Evolutionary conservation across 495 filamentous ascomycete species (phyloP), one percentile per base, ranked within the genome.

Genomic region (Melanomma pulvis-pyrius): DNA sequence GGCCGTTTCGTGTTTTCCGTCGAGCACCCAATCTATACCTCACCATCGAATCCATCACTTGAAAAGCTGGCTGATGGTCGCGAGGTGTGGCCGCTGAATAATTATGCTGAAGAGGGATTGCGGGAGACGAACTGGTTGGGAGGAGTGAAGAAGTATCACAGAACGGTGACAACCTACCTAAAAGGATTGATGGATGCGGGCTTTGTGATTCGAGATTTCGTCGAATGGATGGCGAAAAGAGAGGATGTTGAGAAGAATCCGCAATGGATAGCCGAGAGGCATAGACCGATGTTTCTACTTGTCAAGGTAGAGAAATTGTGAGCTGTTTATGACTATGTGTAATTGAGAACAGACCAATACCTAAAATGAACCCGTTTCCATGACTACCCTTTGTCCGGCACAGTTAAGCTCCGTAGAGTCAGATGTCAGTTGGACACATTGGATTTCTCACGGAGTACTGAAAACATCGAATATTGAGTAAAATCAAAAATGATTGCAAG

Each of bases 1-100:
- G 55, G 55, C 5, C 39, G 39, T 44, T 59, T 59, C 25, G 55
- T 47, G n/a, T 59, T 59, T 29, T 59, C 55, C 1, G 25, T 59
- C 17, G 55, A 44, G 25, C 55, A 59, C 26, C 55, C 55, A n/a
- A 59, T 59, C 22, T 59, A 24, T 26, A 59, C 55, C 5, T 2
- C 55, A 29, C 39, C 55, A 6, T 56, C 53, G 9, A 36, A 56
- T n/a, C 13, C 53, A 19, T 21, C 8, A 21, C 30, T 39, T 17
- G 30, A 32, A 28, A 56, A 15, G 4, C 53, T 56, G 12, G 8
- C 53, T 3, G 53, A 56, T 21, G 19, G 28, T 11, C 53, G 53
- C 25, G 30, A 56, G 53, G 29, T 59, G 2, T 59, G 55, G 55
- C 55, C 55, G n/a, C 36, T 59, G 7, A 34, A 59, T 21, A 34